Base-by-base conservation (phyloP, 768 basidiomycete genomes). In the Lactarius trivialis region DNA sequence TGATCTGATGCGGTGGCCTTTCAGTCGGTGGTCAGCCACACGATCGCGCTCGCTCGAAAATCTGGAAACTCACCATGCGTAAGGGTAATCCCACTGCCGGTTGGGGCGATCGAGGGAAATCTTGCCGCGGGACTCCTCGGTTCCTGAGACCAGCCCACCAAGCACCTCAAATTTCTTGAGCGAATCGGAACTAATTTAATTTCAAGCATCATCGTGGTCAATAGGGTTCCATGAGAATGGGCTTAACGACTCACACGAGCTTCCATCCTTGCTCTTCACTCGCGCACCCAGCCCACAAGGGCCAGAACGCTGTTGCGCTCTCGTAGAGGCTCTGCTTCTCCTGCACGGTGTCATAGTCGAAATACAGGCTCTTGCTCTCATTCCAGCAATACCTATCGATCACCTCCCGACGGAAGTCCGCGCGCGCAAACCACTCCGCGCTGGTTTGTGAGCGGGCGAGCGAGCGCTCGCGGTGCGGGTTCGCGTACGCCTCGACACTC, bases 341-440 rank as follows among this genome's bases (percentile, higher is more conserved):
- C 73, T 89, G 83, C 59, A 85, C 89, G 19, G 91, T 95, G 72
- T 99, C 96, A 69, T 95, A 98, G 73, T 99, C 96, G 70, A 92
- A 95, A 79, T 96, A 98, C 68, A 98, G 78, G 66, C 82, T 85
- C 79, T 93, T 89, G 72, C 85, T 91, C 74, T 97, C 94, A 71
- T 98, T 95, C 97, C 97, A 99, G 68, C 94, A 83, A 76, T 98
- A 88, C 75, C 87, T 84, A 78, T 98, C 94, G 71, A 98, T 98
- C 73, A 85, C 82, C 56, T 85, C 78, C 76, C 85, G 85, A 68
- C 96, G 82, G 70, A 82, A 86, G 58, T 89, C 87, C 0, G 96
- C 94, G 49, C 96, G 84, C 60, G 84, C 84, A 71, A 95, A 94
- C 97, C 96, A 99, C 73, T 96, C 93, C 30, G 86, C 85, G 68